Percentiles rank a stretch among this genome's conserved stretches.
phyloP scores from a whole-genome alignment of 805 yeast genomes.

The Suhomyces sp. region DNA sequence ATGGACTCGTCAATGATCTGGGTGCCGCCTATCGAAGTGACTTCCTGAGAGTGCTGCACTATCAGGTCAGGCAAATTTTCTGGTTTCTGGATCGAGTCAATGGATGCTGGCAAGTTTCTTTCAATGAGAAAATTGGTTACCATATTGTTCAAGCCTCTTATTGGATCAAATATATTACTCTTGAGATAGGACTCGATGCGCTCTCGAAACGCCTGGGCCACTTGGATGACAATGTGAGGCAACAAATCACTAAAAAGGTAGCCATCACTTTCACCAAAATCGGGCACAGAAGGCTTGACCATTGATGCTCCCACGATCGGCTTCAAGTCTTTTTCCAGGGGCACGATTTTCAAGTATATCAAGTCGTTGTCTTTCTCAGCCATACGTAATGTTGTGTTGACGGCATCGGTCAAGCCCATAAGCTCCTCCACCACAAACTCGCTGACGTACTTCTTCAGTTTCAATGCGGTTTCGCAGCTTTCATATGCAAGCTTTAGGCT shows the following conservation, averaged over 20 bases:
- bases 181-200: constrained; percentile 55
- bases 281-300: constrained; percentile 48
- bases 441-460: constrained; percentile 41
- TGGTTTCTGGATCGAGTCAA: constrained; percentile 61
- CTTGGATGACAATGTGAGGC: constrained; percentile 65
- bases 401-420: constrained; percentile 44
- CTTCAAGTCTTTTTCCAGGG: constrained; percentile 40
- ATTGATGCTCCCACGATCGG: constrained; percentile 49
- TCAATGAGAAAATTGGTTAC: constrained; percentile 45
- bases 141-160: constrained; percentile 44
- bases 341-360: constrained; percentile 68
- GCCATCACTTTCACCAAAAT: background rate
- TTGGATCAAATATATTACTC: constrained; percentile 44
- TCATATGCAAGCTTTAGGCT: constrained; percentile 45
- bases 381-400: constrained; percentile 44
- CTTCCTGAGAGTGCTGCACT: constrained; percentile 52
- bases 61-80: constrained; percentile 57
- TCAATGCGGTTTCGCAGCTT: constrained; percentile 36
- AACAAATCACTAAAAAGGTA: constrained; percentile 41
- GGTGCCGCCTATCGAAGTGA: constrained; percentile 53
- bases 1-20: constrained; percentile 39
- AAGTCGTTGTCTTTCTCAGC: constrained; percentile 81
- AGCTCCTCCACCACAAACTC: constrained; percentile 50
- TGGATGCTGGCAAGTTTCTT: constrained; percentile 55
- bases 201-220: constrained; percentile 65